A percentile compares a stretch with the other conserved stretches of the same genome.
Conservation (phyloP, 495 filamentous ascomycete genomes). For the Bacidia gigantensis region DNA sequence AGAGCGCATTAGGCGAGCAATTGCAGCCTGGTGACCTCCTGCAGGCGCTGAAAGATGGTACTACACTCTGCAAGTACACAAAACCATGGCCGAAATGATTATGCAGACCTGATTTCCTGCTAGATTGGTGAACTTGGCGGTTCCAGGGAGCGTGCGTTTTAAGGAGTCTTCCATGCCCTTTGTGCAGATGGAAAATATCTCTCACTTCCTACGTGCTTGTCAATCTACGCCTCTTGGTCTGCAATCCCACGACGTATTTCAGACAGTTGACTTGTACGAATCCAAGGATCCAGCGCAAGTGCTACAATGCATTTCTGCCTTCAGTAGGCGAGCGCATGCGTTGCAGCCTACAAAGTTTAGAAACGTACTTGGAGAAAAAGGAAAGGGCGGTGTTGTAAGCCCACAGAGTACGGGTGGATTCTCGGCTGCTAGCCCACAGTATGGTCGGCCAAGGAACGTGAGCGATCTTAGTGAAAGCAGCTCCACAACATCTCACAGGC, state of each 20-base stretch:
- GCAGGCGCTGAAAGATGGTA: conserved; percentile 76
- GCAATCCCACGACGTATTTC: conserved; percentile 86
- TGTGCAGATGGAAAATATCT: conserved; percentile 99
- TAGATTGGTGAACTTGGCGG: conserved; percentile 72
- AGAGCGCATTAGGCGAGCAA: conserved; percentile 59
- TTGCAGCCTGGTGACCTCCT: conserved; percentile 65
- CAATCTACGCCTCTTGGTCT: conserved; percentile 72
- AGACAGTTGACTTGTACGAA: conserved; percentile 96
- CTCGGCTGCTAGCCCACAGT: conserved; percentile 28
- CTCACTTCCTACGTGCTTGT: conserved; percentile 82
- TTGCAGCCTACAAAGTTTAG: conserved; percentile 62
- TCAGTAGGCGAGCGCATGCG: conserved; percentile 75
- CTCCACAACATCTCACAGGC: conserved; percentile 35
- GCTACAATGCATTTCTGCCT: conserved; percentile 80
- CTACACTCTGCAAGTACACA: conserved; percentile 73
- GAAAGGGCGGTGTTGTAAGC: conserved; percentile 45
- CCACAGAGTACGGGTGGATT: conserved; percentile 53
- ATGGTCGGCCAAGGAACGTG: conserved; percentile 35
- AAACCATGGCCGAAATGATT: background rate
- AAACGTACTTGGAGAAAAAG: conserved; percentile 53
- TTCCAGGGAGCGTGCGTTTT: conserved; percentile 60
- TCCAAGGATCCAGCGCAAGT: conserved; percentile 95
- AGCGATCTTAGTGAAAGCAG: conserved; percentile 57
- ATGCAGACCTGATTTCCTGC: background rate
- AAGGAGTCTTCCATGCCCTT: conserved; percentile 90